Conservation (phyloP, 2,329 filamentous ascomycete genomes). For the Aulographum hederae region DNA sequence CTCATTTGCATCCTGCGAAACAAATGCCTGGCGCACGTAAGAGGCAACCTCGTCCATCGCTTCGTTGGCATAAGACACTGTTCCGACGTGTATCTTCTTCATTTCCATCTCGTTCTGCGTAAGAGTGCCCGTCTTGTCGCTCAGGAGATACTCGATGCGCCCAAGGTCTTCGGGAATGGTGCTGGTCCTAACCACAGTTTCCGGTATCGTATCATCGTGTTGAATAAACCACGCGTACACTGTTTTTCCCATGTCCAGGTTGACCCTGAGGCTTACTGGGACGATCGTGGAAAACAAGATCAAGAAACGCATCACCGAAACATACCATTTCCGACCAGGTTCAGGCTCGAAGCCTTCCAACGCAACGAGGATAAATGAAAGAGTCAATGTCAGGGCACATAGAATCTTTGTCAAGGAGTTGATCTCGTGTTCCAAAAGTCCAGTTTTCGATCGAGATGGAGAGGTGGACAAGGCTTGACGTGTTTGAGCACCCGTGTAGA, state of each 20-base stretch:
- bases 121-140: constrained; percentile 94
- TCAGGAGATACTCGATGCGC: constrained; percentile 86
- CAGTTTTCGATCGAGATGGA: constrained; percentile 81
- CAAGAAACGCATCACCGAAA: constrained; percentile 94
- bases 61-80: constrained; percentile 93
- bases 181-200: constrained; percentile 84
- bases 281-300: constrained; percentile 99
- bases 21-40: constrained; percentile 74
- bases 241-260: constrained; percentile 91
- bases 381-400: constrained; percentile 66
- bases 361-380: constrained; percentile 78
- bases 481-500: constrained; percentile 91
- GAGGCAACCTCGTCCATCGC: constrained; percentile 92
- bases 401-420: constrained; percentile 94
- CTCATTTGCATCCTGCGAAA: constrained; percentile 19
- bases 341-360: constrained; percentile 61
- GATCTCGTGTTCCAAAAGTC: constrained; percentile 86
- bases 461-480: constrained; percentile 86
- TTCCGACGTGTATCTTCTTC: constrained; percentile 96
- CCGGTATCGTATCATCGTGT: constrained; percentile 72
- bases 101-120: constrained; percentile 96
- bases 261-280: constrained; percentile 88
- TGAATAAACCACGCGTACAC: constrained; percentile 95
- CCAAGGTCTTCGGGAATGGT: constrained; percentile 95
- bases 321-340: constrained; percentile 62